Base-by-base conservation (phyloP, 2,329 filamentous ascomycete genomes). In the Blastomyces emzantsi region DNA sequence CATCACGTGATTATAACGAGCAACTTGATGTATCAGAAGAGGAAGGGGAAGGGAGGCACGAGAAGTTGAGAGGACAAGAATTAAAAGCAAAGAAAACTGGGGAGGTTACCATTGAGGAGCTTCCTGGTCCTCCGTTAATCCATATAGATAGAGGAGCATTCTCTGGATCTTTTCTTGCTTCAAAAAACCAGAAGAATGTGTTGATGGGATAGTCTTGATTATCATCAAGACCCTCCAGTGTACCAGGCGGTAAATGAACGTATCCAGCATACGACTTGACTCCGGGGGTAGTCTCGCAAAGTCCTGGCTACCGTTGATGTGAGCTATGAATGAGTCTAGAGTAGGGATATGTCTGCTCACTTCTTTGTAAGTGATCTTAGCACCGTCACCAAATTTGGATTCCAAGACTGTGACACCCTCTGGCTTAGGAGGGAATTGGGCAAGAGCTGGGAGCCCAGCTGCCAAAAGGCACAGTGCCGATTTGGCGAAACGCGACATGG, bases 331-430 rank as follows among this genome's bases (percentile, higher is more conserved):
- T 15, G 19, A 17, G 3, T 33, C n/a, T 41, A 7, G 19, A 7
- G 7, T 15, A 49, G 19, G 3, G 22, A 61, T 52, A 22, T 52
- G 6, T 33, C n/a, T 28, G 45, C 59, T 61, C 43, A 61, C 45
- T 70, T 85, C 75, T 71, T 86, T 86, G 72, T 84, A 86, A 22
- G 83, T 81, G 63, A 86, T 83, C 30, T 79, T 79, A 65, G 83
- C 74, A 63, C 79, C 79, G 63, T 61, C 59, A 4, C 45, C 59
- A 52, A 74, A 77, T 3, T 76, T 73, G 19, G 74, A 76, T 57
- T 69, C 72, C 57, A 78, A 73, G 2, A 71, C 71, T 63, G 75
- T 73, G n/a, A 78, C 72, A 11, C 72, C 73, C 2, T 73, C 73
- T 22, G 76, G 72, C 57, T 74, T 69, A 1, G 73, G 66, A 19